Conservation (phyloP, 73 alveolate species). For the Paramecium tetraurelia region DNA sequence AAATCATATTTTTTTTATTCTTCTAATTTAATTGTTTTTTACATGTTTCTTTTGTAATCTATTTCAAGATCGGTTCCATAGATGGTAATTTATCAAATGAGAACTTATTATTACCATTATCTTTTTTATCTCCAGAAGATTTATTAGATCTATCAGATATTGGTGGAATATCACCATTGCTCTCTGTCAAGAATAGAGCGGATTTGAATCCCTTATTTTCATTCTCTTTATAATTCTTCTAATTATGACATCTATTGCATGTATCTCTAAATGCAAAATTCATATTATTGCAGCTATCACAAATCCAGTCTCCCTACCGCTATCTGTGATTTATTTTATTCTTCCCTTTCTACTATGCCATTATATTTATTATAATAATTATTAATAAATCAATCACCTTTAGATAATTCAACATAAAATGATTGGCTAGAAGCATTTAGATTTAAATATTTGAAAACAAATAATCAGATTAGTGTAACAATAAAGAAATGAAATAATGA, state of each 20-base stretch:
- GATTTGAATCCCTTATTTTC: conserved; percentile 38
- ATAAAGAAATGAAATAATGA: background rate
- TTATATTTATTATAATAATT: background rate
- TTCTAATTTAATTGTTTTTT: background rate
- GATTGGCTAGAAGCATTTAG: background rate
- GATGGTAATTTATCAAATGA: conserved; percentile 39
- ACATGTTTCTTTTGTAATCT: conserved; percentile 12
- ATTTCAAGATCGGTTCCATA: background rate
- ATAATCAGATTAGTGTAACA: background rate
- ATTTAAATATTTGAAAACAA: background rate
- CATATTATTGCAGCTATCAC: conserved; percentile 66
- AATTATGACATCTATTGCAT: conserved; percentile 68
- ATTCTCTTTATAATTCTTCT: background rate
- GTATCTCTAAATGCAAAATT: conserved; percentile 69
- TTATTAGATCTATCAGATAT: background rate
- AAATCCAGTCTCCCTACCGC: conserved; percentile 70
- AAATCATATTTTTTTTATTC: background rate
- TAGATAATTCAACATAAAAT: background rate
- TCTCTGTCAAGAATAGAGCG: conserved; percentile 25
- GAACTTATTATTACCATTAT: background rate
- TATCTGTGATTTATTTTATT: conserved; percentile 18
- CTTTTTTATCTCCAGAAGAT: background rate
- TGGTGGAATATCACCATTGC: conserved; percentile 52
- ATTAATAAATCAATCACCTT: background rate
- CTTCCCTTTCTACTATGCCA: background rate